A percentile compares a stretch with the other conserved stretches of the same genome.
Conservation (phyloP, 352 stramenopile genomes). For the Phytopythium vexans region DNA sequence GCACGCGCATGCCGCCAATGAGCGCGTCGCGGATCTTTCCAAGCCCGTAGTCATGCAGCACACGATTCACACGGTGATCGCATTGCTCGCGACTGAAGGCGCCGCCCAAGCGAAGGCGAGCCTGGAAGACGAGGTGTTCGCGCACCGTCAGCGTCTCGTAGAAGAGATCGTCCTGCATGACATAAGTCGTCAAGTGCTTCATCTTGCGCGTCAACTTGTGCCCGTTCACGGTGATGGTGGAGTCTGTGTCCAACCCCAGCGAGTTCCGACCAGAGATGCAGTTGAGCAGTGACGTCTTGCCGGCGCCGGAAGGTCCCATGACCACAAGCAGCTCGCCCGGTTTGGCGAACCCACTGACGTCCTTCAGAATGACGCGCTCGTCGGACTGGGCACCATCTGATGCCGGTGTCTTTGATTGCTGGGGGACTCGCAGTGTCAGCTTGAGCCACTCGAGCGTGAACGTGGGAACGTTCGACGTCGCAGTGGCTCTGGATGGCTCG, state of each 20-base stretch:
- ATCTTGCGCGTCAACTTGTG: constrained; percentile 13
- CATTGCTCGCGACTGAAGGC: constrained; percentile 10
- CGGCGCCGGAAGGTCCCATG: constrained; percentile 64
- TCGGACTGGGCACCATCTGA: constrained; percentile 1
- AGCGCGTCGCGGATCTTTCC: constrained; percentile 31
- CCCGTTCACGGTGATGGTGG: constrained; percentile 60
- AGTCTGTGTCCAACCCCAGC: constrained; percentile 21
- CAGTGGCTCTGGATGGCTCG: too few relatives aligned
- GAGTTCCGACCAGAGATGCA: constrained; percentile 78
- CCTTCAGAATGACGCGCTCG: constrained; percentile 38
- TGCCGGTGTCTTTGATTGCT: too few relatives aligned
- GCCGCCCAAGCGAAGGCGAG: constrained; percentile 55
- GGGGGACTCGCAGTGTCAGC: constrained; percentile 20
- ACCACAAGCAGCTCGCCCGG: constrained; percentile 60
- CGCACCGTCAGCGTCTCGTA: constrained; percentile 84
- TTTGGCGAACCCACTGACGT: constrained; percentile 31
- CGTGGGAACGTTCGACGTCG: too few relatives aligned
- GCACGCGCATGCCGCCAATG: constrained; percentile 34
- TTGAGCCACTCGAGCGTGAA: constrained; percentile 33
- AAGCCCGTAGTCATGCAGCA: constrained; percentile 48
- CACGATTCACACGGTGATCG: constrained; percentile 22
- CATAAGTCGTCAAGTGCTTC: constrained; percentile 39
- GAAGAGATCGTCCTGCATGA: constrained; percentile 89
- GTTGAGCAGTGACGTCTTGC: constrained; percentile 92
- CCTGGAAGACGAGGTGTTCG: constrained; percentile 87